Base-by-base conservation (phyloP, 2,329 filamentous ascomycete genomes). In the Cladosporium oxysporum region DNA sequence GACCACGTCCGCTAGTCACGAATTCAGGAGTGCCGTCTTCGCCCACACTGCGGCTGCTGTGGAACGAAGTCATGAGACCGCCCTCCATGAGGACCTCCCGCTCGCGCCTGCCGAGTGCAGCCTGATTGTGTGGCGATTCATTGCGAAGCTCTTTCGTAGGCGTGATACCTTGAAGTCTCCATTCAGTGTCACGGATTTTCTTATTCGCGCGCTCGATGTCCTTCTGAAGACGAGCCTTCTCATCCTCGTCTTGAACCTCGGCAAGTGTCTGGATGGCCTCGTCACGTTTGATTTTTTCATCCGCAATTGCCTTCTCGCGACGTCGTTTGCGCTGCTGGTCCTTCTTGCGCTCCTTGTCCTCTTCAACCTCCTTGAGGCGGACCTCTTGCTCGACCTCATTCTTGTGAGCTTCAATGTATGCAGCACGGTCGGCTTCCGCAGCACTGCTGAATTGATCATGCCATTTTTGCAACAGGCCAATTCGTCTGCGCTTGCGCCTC, bases 341-440 rank as follows among this genome's bases (percentile, higher is more conserved):
- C 82, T 99, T 99, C 83, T 99, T 99, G 70, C 95, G 92, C 80
- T 99, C 95, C 81, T 99, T 99, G 79, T 99, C 95, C 68, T 94
- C 93, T 67, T 91, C 90, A 8, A 97, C 84, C 77, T 97, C 94
- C 70, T 92, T 92, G 68, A 93, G 90, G 71, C 95, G 91, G 2
- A 98, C 94, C 72, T 97, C 90, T 62, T 91, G 87, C 67, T 94
- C 86, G 1, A 95, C 94, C 49, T 91, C 89, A 21, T 91, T 87
- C 75, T 93, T 93, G 76, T 95, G 89, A 55, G 89, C 82, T 16
- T 90, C 85, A 66, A 91, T 87, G 76, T 91, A 97, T 35, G 91
- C 88, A 62, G 89, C 85, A 73, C 91, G 91, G 47, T 92, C 92
- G 21, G 87, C 84, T 60, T 88, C 84, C 59, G 90, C 87, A 73